Evolutionary conservation across 2,329 filamentous ascomycete species (phyloP).

Genomic region (Shiraia sp.): DNA sequence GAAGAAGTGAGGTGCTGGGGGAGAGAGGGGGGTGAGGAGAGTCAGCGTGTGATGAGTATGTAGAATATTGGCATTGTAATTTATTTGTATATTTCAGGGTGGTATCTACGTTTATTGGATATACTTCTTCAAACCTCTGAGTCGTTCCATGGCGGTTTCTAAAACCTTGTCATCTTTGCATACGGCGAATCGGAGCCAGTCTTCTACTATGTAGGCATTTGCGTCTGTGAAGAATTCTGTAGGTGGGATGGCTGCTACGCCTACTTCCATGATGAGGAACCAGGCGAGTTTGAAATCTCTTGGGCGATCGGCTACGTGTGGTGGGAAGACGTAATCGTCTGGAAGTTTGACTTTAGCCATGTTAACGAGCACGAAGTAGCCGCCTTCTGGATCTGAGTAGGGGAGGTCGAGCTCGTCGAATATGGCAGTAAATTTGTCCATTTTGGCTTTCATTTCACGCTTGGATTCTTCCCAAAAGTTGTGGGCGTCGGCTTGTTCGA

Average conservation of each 20-base stretch:
- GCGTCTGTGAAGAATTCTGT: slow-evolving; percentile 93
- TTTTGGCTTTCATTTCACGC: slow-evolving; percentile 85
- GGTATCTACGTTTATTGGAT: too few species aligned
- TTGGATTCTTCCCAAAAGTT: slow-evolving; percentile 88
- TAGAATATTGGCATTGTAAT: too few species aligned
- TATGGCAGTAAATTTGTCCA: slow-evolving; percentile 78
- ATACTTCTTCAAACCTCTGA: slow-evolving; percentile 56
- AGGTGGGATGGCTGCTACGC: slow-evolving; percentile 92
- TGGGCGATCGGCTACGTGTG: slow-evolving; percentile 82
- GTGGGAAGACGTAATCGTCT: slow-evolving; percentile 81
- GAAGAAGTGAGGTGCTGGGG: too few species aligned
- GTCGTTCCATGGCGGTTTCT: slow-evolving; percentile 54
- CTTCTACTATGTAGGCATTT: slow-evolving; percentile 84
- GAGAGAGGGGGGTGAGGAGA: too few species aligned
- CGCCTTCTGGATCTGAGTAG: slow-evolving; percentile 91
- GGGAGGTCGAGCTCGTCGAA: slow-evolving; percentile 55
- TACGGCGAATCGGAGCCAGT: slow-evolving; percentile 93
- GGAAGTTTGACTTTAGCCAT: slow-evolving; percentile 86
- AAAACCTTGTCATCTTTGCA: slow-evolving; percentile 89
- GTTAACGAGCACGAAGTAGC: slow-evolving; percentile 97
- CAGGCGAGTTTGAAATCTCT: slow-evolving; percentile 93
- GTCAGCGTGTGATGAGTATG: too few species aligned
- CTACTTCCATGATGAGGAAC: slow-evolving; percentile 96
- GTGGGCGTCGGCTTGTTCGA: slow-evolving; percentile 82
- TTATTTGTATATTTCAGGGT: too few species aligned